A percentile compares a stretch with the other conserved stretches of the same genome.
These are phyloP conservation scores for Saprolegnia diclina DNA, from an alignment of 352 stramenopile species.

Conservation along the genomic window DNA sequence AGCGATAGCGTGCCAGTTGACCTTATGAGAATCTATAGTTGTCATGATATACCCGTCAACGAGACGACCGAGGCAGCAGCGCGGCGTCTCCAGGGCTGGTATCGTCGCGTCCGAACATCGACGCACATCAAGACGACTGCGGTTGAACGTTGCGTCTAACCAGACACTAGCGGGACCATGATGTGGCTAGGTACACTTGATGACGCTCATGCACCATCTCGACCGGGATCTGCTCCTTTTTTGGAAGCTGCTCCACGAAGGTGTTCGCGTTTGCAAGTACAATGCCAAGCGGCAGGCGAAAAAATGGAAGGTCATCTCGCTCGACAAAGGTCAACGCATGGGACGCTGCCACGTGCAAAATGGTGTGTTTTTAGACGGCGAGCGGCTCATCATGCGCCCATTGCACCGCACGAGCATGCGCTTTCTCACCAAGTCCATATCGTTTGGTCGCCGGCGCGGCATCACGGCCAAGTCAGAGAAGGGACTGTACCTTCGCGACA, in stretches of 20 bases:
- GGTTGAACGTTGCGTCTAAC: too few relatives aligned
- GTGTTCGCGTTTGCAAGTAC: constrained; percentile 16
- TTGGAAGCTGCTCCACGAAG: constrained; percentile 23
- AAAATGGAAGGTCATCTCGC: constrained; percentile 16
- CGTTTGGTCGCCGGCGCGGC: background rate
- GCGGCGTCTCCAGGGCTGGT: background rate
- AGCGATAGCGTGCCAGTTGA: background rate
- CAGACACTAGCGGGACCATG: background rate
- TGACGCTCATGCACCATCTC: constrained; percentile 14
- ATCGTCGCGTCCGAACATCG: background rate
- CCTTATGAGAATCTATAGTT: background rate
- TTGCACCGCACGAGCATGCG: background rate
- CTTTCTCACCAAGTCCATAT: background rate
- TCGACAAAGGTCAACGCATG: background rate
- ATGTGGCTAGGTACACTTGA: background rate
- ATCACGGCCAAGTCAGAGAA: background rate
- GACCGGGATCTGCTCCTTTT: constrained; percentile 20
- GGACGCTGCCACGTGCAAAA: background rate
- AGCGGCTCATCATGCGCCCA: constrained; percentile 3
- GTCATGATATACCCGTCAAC: background rate
- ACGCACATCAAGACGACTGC: background rate
- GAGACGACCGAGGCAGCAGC: background rate
- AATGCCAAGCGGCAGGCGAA: background rate
- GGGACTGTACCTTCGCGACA: constrained; percentile 13
- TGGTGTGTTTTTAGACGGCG: constrained; percentile 10